Evolutionary conservation across 202 grass and related monocot genomes (phyloP).

Genomic region (Digitaria exilis): DNA sequence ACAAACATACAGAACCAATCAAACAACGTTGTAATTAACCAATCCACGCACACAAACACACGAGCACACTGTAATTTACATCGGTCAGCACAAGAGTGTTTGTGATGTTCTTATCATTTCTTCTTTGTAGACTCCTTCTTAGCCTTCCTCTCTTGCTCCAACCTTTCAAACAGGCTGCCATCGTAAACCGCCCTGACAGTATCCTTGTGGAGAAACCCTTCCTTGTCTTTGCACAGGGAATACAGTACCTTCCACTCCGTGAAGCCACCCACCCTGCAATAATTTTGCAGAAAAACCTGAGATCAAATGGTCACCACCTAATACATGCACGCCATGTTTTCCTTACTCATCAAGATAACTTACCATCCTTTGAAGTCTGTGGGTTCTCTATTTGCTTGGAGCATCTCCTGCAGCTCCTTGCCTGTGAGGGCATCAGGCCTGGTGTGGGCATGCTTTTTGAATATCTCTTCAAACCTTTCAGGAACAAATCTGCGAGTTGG

Average conservation of each 20-base stretch:
- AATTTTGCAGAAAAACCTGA: neutral
- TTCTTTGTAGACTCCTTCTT: conserved; percentile 48
- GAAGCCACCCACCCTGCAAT: conserved; percentile 53
- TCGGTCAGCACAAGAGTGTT: neutral
- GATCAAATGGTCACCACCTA: neutral
- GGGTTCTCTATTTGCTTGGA: conserved; percentile 51
- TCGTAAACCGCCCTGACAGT: conserved; percentile 77
- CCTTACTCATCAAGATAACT: conserved; percentile 20
- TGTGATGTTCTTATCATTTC: conserved; percentile 44
- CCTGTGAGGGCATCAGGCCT: conserved; percentile 71
- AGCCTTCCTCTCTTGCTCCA: conserved; percentile 62
- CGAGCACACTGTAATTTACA: conserved; percentile 24
- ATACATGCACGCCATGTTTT: neutral
- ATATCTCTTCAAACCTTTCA: conserved; percentile 91
- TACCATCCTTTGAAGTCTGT: conserved; percentile 76
- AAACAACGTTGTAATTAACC: neutral
- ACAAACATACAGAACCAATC: conserved; percentile 41
- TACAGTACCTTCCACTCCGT: conserved; percentile 80
- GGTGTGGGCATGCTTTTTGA: conserved; percentile 79
- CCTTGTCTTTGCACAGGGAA: conserved; percentile 70
- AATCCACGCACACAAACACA: neutral
- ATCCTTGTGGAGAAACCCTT: conserved; percentile 80
- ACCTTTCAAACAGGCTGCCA: conserved; percentile 69
- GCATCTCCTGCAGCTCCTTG: conserved; percentile 69
- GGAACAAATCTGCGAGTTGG: conserved; percentile 66